Conservation (phyloP, 129 eudicot genomes). For the Flaveria trinervia region DNA sequence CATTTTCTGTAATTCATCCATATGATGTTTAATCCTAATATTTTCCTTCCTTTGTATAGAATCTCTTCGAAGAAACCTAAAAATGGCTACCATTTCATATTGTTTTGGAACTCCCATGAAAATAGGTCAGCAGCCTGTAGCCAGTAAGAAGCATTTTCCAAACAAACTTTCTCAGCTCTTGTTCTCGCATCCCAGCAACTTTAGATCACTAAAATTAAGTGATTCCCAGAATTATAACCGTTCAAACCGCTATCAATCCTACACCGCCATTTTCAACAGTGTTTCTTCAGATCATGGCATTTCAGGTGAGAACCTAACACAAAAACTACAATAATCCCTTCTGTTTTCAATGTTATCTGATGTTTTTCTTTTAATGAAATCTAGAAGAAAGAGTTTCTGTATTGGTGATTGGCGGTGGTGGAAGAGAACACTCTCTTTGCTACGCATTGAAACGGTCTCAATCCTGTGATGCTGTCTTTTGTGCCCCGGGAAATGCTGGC, state of each 20-base stretch:
- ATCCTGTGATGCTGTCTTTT: conserved; percentile 76
- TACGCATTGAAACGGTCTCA: conserved; percentile 75
- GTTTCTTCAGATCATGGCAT: conserved; percentile 30
- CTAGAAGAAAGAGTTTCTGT: conserved; percentile 69
- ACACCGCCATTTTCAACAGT: conserved; percentile 32
- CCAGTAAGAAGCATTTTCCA: conserved; percentile 22
- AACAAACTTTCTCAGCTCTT: conserved; percentile 34
- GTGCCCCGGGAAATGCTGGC: conserved; percentile 96
- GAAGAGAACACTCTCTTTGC: conserved; percentile 96
- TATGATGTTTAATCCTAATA: conserved; percentile 20
- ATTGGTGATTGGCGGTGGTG: conserved; percentile 93
- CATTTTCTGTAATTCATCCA: neutral
- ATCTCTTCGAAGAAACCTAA: conserved; percentile 7
- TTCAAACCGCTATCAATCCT: conserved; percentile 22
- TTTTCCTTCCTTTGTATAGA: conserved; percentile 11
- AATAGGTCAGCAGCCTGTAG: conserved; percentile 23
- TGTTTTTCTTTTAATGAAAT: conserved; percentile 4
- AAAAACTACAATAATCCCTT: conserved; percentile 5
- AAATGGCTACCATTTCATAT: conserved; percentile 47
- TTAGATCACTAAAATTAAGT: conserved; percentile 10
- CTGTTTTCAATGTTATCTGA: conserved; percentile 10
- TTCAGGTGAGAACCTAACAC: conserved; percentile 37
- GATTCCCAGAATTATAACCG: conserved; percentile 11
- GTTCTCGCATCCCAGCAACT: conserved; percentile 19
- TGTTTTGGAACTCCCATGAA: conserved; percentile 31